These are phyloP conservation scores for Mycena belliarum DNA, from an alignment of 768 basidiomycete species.

Conservation along the genomic window DNA sequence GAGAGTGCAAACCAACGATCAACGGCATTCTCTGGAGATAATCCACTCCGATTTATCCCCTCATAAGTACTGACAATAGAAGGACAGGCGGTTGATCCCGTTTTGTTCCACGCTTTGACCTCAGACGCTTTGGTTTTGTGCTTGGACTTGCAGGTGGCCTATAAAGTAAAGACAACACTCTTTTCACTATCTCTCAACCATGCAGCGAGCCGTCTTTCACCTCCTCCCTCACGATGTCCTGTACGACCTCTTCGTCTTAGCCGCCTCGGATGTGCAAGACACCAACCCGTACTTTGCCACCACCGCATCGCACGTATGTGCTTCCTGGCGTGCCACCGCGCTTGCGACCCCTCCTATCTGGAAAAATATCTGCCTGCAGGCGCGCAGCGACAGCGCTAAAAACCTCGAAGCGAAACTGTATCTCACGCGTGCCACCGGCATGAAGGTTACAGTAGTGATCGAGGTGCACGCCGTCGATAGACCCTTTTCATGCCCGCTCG, in stretches of 20 bases:
- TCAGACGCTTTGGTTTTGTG: not conserved
- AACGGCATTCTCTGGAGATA: too few species aligned
- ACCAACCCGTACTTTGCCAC: not conserved
- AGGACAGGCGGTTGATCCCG: too few species aligned
- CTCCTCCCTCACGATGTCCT: not conserved
- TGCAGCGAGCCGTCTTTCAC: not conserved
- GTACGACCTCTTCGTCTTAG: not conserved
- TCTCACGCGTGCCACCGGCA: not conserved
- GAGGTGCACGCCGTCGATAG: not conserved
- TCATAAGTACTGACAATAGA: too few species aligned
- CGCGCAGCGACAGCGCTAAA: not conserved
- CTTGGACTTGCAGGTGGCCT: not conserved
- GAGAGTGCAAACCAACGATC: too few species aligned
- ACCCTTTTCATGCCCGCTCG: not conserved
- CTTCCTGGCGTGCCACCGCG: not conserved
- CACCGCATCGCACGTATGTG: not conserved
- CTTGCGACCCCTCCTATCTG: not conserved
- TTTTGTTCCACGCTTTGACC: not conserved
- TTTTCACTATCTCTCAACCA: not conserved
- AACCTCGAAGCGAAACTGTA: not conserved
- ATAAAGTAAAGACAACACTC: not conserved
- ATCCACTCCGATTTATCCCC: too few species aligned
- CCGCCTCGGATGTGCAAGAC: not conserved
- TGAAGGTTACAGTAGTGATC: not conserved
- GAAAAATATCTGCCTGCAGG: not conserved